These are phyloP conservation scores for Escallonia rubra DNA, from an alignment of 129 eudicot genomes.

Conservation along the genomic window DNA sequence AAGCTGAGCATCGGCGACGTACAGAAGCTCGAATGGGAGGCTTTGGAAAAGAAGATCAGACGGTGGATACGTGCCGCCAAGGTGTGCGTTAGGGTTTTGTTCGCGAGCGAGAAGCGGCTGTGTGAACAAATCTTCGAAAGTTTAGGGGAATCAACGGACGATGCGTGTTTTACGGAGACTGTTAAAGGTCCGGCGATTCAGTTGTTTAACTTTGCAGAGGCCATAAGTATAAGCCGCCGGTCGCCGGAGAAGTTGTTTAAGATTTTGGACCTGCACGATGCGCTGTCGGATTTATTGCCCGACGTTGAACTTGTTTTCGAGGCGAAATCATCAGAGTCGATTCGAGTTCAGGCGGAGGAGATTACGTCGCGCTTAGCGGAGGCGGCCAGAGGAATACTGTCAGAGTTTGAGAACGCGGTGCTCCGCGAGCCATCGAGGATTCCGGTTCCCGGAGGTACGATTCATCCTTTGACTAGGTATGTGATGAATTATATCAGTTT, in stretches of 20 bases:
- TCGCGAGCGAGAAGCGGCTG: conserved; percentile 44
- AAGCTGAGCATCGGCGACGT: conserved; percentile 58
- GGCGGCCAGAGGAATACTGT: conserved; percentile 57
- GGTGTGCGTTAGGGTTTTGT: conserved; percentile 43
- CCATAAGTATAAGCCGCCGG: conserved; percentile 49
- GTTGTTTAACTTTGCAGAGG: conserved; percentile 61
- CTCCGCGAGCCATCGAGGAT: conserved; percentile 52
- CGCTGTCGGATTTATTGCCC: conserved; percentile 41
- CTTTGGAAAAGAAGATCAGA: conserved; percentile 50
- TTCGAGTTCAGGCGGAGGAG: conserved; percentile 47
- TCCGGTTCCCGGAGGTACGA: conserved; percentile 65
- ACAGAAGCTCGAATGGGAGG: conserved; percentile 63
- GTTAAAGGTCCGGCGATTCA: conserved; percentile 50
- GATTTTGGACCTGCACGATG: conserved; percentile 60
- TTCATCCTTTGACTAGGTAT: conserved; percentile 74
- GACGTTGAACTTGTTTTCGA: conserved; percentile 51
- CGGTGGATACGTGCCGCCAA: conserved; percentile 63
- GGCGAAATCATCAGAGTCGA: conserved; percentile 28
- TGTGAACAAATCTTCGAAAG: conserved; percentile 51
- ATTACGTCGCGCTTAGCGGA: conserved; percentile 56
- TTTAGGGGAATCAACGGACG: conserved; percentile 26
- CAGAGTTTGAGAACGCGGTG: conserved; percentile 64
- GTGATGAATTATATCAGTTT: conserved; percentile 76
- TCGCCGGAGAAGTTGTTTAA: conserved; percentile 70
- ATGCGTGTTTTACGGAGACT: conserved; percentile 56